phyloP scores from a whole-genome alignment of 306 rosid species.

The Trifolium dubium region DNA sequence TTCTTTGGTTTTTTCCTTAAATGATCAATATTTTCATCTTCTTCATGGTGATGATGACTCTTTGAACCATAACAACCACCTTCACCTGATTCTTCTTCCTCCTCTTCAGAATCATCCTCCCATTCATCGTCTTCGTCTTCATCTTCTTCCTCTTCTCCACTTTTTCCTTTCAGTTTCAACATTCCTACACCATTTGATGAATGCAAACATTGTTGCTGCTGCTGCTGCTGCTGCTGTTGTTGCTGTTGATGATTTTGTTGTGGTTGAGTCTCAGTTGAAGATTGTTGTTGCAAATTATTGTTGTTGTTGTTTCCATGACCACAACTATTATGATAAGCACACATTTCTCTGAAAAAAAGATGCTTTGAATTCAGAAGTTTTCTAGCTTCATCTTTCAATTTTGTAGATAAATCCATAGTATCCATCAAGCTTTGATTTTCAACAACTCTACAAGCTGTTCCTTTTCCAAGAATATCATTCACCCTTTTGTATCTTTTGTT shows the following conservation, averaged over 20 bases:
- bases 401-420: constrained; percentile 69
- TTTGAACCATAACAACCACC: constrained; percentile 43
- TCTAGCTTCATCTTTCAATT: constrained; percentile 81
- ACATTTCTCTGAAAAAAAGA: constrained; percentile 92
- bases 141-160: constrained; percentile 58
- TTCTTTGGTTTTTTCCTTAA: constrained; percentile 56
- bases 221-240: constrained; percentile 27
- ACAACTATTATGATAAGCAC: constrained; percentile 93
- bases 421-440: constrained; percentile 80
- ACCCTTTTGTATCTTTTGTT: constrained; percentile 95
- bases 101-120: constrained; percentile 64
- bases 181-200: constrained; percentile 53
- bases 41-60: constrained; percentile 52
- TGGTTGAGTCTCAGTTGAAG: neutral
- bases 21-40: constrained; percentile 51
- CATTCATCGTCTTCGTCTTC: constrained; percentile 64
- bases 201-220: constrained; percentile 56
- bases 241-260: constrained; percentile 5
- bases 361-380: constrained; percentile 90
- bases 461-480: constrained; percentile 92
- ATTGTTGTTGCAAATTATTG: constrained; percentile 1
- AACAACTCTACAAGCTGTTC: constrained; percentile 86
- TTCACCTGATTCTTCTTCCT: constrained; percentile 60
- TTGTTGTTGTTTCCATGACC: constrained; percentile 49
- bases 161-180: constrained; percentile 50